Base-by-base conservation (phyloP, 2,329 filamentous ascomycete species). In the Fonsecaea erecta region DNA sequence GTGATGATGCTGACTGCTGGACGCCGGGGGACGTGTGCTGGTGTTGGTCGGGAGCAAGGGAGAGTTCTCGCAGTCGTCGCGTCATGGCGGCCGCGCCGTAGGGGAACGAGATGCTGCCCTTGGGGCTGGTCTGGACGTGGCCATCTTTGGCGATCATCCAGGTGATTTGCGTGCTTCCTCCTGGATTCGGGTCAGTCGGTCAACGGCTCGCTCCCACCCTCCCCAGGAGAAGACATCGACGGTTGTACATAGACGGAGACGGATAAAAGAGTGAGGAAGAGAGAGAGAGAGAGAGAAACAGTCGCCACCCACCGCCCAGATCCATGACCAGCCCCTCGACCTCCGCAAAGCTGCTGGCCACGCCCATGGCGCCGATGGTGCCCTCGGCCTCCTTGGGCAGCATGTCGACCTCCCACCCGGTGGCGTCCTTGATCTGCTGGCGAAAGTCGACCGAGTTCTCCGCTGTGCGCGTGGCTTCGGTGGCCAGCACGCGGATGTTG, bases 241-340 rank as follows among this genome's bases (percentile, higher is more conserved):
- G n/a, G n/a, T n/a, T n/a, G n/a, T n/a, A n/a, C n/a, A n/a, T n/a
- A n/a, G n/a, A n/a, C n/a, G n/a, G n/a, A n/a, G n/a, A n/a, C n/a
- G n/a, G n/a, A n/a, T n/a, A n/a, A n/a, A n/a, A n/a, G n/a, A n/a
- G n/a, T n/a, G n/a, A n/a, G n/a, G n/a, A n/a, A n/a, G n/a, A n/a
- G n/a, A n/a, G n/a, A n/a, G n/a, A n/a, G n/a, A n/a, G n/a, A n/a
- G n/a, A n/a, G n/a, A n/a, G n/a, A n/a, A n/a, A n/a, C n/a, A n/a
- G n/a, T n/a, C n/a, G n/a, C n/a, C n/a, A n/a, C n/a, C n/a, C n/a
- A 71, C 71, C 75, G 37, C 93, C 93, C 1, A 97, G 83, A 77
- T 97, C 93, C 80, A 97, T 91, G 68, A 96, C 91, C 34, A 97
- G 77, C 0, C 92, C 93, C 62, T 86, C 84, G n/a, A 94, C 86